These are phyloP conservation scores for Yamadazyma diddensiae DNA, from an alignment of 1,139 yeast genomes.

Conservation along the genomic window DNA sequence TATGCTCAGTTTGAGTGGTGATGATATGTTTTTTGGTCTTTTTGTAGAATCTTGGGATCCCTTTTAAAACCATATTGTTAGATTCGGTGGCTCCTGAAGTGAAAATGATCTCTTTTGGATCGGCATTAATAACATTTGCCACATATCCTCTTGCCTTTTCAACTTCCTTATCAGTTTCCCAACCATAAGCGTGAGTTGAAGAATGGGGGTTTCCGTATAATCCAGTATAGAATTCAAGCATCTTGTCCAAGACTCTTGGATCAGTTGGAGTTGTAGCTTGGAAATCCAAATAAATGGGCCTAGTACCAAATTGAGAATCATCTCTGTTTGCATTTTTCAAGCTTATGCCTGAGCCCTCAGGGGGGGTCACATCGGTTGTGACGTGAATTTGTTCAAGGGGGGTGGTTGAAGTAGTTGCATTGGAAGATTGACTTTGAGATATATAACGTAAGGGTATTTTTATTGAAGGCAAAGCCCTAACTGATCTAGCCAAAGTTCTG, in stretches of 20 bases:
- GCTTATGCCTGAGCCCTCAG: slow-evolving; percentile 43
- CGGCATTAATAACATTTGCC: slow-evolving; percentile 85
- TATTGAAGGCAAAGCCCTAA: not conserved
- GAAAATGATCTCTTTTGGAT: slow-evolving; percentile 93
- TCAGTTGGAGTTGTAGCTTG: slow-evolving; percentile 99
- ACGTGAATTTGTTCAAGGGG: slow-evolving; percentile 14
- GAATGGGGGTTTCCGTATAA: slow-evolving; percentile 97
- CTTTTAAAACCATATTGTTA: slow-evolving; percentile 91
- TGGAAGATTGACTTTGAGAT: slow-evolving; percentile 1
- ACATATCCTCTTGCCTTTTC: slow-evolving; percentile 81
- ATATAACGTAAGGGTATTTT: not conserved
- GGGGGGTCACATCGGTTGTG: slow-evolving; percentile 20
- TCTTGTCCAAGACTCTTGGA: slow-evolving; percentile 91
- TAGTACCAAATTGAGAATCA: slow-evolving; percentile 52
- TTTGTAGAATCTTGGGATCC: slow-evolving; percentile 89
- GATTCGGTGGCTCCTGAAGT: slow-evolving; percentile 98
- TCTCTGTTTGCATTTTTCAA: slow-evolving; percentile 47
- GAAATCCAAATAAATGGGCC: slow-evolving; percentile 92
- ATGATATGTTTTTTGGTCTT: slow-evolving; percentile 90
- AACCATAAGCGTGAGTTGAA: slow-evolving; percentile 95
- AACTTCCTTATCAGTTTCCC: slow-evolving; percentile 96
- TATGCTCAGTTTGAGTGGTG: slow-evolving; percentile 96
- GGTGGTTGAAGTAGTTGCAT: slow-evolving; percentile 10
- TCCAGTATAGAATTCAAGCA: slow-evolving; percentile 91
- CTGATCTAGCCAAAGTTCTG: too few relatives aligned